Evolutionary conservation across 345 rosid species (phyloP), one percentile per base, ranked within the genome.

Genomic region (Clarkia xantiana): DNA sequence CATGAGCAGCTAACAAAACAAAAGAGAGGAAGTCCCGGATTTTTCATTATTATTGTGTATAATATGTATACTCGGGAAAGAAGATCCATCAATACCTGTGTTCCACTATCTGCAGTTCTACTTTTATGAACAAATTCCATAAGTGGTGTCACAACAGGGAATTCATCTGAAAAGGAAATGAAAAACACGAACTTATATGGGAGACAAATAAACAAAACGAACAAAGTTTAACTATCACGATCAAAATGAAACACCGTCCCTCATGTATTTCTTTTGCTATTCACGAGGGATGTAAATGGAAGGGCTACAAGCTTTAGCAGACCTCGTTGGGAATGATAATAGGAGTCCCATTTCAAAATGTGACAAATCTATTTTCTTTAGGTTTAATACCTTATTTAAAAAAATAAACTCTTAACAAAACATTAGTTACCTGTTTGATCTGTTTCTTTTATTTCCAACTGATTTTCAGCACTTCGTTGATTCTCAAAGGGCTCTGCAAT

Each of bases 381-480:
- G 36, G 36, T 29, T 29, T 29, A 29, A 22, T 12, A n/a, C 18
- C 36, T 8, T 8, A 12, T 47, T 15, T 22, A 42, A 38, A 11
- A 45, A 10, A 45, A 18, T 55, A 40, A n/a, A 39, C 14, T 40
- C 12, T 40, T 17, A 18, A 14, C 4, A 14, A 16, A 60, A 14
- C 17, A 1, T 18, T 14, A 67, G 76, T 54, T 49, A 83, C 94
- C 82, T 50, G 77, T 63, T 73, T 75, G 67, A 60, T 83, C 94
- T 12, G 78, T 80, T 68, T 80, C 87, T 55, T 61, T 73, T 68
- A 79, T 70, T 58, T 83, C 87, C 69, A 83, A 47, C 60, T 80
- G 94, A 62, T 75, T 69, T 63, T 73, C 94, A 18, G 82, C 87
- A 68, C 84, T 83, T 14, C 84, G 84, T 62, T 75, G 87, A 64